phyloP scores from a whole-genome alignment of 192 early-diverging fungal species.

The Umbelopsis sp. region DNA sequence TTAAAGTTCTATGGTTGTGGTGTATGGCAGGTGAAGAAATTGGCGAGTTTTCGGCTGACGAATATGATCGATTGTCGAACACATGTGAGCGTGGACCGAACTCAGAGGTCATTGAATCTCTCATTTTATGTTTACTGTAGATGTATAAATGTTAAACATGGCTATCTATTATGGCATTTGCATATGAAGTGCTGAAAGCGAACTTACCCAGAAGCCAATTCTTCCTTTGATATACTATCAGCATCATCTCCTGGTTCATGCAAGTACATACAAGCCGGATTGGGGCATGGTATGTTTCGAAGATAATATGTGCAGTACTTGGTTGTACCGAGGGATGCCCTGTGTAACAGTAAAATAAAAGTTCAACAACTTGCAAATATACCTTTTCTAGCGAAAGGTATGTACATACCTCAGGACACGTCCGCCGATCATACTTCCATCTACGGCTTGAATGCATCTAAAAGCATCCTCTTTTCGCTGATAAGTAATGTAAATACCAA shows the following conservation, averaged over 20 bases:
- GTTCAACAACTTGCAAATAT: background rate
- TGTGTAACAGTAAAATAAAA: constrained; percentile 25
- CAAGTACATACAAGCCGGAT: constrained; percentile 92
- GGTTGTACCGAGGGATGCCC: constrained; percentile 96
- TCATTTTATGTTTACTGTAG: constrained; percentile 41
- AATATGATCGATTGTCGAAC: constrained; percentile 1
- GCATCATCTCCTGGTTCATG: constrained; percentile 94
- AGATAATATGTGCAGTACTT: constrained; percentile 98
- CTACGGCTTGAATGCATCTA: constrained; percentile 90
- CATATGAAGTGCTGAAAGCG: background rate
- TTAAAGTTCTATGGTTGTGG: constrained; percentile 8
- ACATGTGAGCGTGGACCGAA: constrained; percentile 16
- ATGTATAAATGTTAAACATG: background rate
- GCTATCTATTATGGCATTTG: too few relatives aligned
- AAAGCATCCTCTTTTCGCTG: constrained; percentile 90
- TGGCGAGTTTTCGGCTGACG: constrained; percentile 23
- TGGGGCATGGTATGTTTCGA: constrained; percentile 88
- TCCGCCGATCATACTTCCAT: constrained; percentile 87
- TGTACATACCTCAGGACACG: constrained; percentile 72
- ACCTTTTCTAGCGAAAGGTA: background rate
- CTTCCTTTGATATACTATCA: constrained; percentile 91
- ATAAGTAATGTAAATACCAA: constrained; percentile 95
- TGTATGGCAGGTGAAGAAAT: constrained; percentile 29
- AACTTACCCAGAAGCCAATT: constrained; percentile 71
- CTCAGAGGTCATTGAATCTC: constrained; percentile 31